Base-by-base conservation (phyloP, 2,329 filamentous ascomycete species). In the Pestalotiopsis sp. region DNA sequence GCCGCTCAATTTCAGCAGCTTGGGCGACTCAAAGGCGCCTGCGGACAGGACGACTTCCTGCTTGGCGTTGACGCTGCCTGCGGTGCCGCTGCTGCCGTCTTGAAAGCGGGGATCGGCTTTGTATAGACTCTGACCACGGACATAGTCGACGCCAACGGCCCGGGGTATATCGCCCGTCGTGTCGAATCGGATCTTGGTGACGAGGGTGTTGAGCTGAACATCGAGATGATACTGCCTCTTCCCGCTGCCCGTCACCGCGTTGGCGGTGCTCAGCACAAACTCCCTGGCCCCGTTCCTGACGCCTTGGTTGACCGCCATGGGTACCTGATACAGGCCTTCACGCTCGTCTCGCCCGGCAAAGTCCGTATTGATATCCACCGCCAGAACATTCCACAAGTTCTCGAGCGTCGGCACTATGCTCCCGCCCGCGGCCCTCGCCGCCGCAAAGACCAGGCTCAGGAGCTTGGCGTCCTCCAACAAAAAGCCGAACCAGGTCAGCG, bases 301-400 rank as follows among this genome's bases (percentile, higher is more conserved):
- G 65, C 76, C 77, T 4, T 78, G 74, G 68, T 80, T 77, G 49
- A 84, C 82, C 1, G 82, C 81, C 31, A 87, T 72, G 11, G 86
- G 85, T 12, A 88, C 82, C 71, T 87, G 85, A 75, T 82, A 88
- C 36, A 84, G 73, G 85, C 75, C 67, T 86, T 71, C 39, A 81
- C 84, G 31, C 84, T 70, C n/a, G 17, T 38, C 64, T 11, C 31
- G 27, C 6, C 45, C 52, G 23, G 61, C 17, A 27, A 62, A 62
- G 59, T 62, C 59, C 7, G 67, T 63, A 7, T 70, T 70, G 9
- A 70, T 65, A 27, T 70, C 67, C 20, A 41, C 25, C 17, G 68
- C n/a, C 23, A 70, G 58, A 58, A 63, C 58, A 11, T 70, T 61
- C 20, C 49, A 20, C n/a, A 68, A 17, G 13, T 56, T 61, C 14